These are phyloP conservation scores for Magnusiomyces magnusii DNA, from an alignment of 1,139 yeast species.

Conservation along the genomic window DNA sequence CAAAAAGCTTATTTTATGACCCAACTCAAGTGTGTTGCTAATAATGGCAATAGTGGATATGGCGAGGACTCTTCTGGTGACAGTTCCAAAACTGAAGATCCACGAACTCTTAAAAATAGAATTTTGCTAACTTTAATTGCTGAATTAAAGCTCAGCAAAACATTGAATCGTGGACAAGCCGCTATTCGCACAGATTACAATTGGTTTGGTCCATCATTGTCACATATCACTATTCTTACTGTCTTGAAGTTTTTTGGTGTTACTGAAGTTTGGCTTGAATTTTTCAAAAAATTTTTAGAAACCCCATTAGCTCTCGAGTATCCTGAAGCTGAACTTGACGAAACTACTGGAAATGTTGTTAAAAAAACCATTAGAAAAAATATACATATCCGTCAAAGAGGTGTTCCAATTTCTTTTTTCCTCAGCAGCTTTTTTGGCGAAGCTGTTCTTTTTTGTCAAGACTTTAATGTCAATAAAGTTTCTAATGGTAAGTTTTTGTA, in stretches of 20 bases:
- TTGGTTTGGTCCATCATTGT: slow-evolving; percentile 20
- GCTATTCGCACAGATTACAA: slow-evolving; percentile 19
- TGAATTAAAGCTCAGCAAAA: slow-evolving; percentile 15
- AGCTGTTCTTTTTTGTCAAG: slow-evolving; percentile 17
- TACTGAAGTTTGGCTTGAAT: slow-evolving; percentile 17
- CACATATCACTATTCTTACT: slow-evolving; percentile 16
- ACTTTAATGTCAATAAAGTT: slow-evolving; percentile 16
- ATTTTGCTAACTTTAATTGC: slow-evolving; percentile 14
- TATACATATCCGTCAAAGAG: slow-evolving; percentile 12
- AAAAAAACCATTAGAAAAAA: neutral
- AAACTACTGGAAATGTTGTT: neutral
- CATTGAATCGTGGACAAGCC: slow-evolving; percentile 15
- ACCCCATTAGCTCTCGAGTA: slow-evolving; percentile 13
- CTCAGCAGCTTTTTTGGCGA: slow-evolving; percentile 20
- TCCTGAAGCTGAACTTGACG: neutral
- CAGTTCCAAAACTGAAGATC: slow-evolving; percentile 2
- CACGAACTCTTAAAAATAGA: slow-evolving; percentile 10
- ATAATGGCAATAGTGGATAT: neutral
- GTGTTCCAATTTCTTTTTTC: slow-evolving; percentile 17
- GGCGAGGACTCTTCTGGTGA: neutral
- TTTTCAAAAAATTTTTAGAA: slow-evolving; percentile 15
- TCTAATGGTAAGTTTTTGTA: slow-evolving; percentile 16
- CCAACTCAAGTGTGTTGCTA: slow-evolving; percentile 3
- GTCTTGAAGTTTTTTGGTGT: slow-evolving; percentile 18
- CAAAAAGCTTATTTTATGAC: slow-evolving; percentile 7